Evolutionary conservation across 2,329 filamentous ascomycete species (phyloP), one percentile per base, ranked within the genome.

Genomic region (Echinosphaeria canescens): DNA sequence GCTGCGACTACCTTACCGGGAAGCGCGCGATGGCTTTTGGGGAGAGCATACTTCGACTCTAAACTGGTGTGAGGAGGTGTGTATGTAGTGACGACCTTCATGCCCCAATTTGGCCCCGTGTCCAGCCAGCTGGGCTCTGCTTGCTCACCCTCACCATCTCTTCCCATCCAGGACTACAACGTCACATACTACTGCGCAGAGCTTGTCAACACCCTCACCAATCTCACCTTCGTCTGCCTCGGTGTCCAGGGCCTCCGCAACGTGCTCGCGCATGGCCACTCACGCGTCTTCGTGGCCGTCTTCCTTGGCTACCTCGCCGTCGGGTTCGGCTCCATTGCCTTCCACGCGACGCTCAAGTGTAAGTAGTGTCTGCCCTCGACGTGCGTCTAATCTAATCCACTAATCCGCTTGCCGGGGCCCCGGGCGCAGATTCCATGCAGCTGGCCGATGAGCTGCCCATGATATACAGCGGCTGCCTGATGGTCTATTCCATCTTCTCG

Each of bases 191-290:
- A 49, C 35, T 44, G 42, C 27, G 47, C 47, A 22, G 47, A 48
- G 34, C 33, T 46, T 13, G 39, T 50, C 31, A 51, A 78, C 49
- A 78, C 79, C 4, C 40, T 84, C 17, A 92, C 81, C 18, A 92
- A 92, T 45, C 45, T 76, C 3, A 53, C 88, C 14, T 92, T 92
- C 47, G 57, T 91, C 38, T 76, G 62, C 46, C 62, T 91, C 13
- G 80, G 80, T 6, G 50, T 67, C 36, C 75, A 73, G 42, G 84
- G 84, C 14, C 66, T 88, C 33, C 51, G 56, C 29, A 81, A 71
- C 45, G 90, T 80, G 45, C 42, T 74, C 22, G 60, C 58, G 34
- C 59, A 90, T 47, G 58, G 60, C 11, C 80, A 92, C 47, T 75
- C 81, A 29, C 52, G 48, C 10, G 73, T 91, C 31, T 91, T 90